Base-by-base conservation (phyloP, 352 stramenopile genomes). In the Phytophthora pseudosyringae region DNA sequence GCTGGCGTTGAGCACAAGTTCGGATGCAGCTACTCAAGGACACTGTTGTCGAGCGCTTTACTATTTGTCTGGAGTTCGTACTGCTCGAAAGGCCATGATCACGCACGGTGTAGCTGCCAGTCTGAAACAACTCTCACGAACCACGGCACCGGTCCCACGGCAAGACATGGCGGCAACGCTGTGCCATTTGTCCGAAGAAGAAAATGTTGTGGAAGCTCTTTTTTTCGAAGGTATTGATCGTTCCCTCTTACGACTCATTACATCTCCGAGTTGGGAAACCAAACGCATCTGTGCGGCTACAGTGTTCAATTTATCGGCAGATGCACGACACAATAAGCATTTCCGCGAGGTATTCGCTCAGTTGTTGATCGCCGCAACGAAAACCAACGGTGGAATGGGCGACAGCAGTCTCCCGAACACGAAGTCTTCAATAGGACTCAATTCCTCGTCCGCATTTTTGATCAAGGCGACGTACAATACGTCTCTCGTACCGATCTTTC, bases 391-490 rank as follows among this genome's bases (percentile, higher is more conserved):
- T 13, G 59, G 46, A 32, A 53, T 66, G 28, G 53, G 52, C 9
- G 59, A 59, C 12, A 69, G 53, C 18, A 60, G 59, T 57, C 48
- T 69, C 21, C 6, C 69, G 3, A 62, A 44, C 16, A 2, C 40
- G 11, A 54, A 12, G 41, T 8, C 25, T 29, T 63, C 65, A 16
- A 21, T 48, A 9, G 46, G 55, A n/a, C 41, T 61, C 3, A 66
- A 56, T 15, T 73, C 59, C 6, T 73, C 65, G 4, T 64, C 59
- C 5, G 63, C 66, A 0, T 81, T 86, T 53, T 66, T 94, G 43
- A 68, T 94, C 53, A 90, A 94, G 45, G 80, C 85, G 7, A 71
- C 79, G 15, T 94, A 91, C 70, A 94, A 94, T 36, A 67, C 83
- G 16, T 80, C 85, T 13, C 62, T 89, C 15, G 56, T 79, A 11